Conservation (phyloP, 768 basidiomycete genomes). For the Suillus subluteus region DNA sequence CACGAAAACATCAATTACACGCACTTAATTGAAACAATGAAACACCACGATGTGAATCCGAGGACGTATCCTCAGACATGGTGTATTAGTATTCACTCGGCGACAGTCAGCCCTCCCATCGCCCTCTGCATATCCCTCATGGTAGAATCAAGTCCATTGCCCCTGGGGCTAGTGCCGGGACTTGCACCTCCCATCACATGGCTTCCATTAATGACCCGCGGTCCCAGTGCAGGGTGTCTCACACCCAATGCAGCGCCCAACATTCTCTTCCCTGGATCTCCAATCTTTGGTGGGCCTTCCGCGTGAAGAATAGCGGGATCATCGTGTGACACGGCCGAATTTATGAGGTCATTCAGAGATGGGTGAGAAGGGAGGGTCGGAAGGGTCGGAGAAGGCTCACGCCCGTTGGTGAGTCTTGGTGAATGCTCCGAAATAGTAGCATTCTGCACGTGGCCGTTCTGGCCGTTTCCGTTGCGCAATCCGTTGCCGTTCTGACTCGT, state of each 20-base stretch:
- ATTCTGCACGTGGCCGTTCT: slow-evolving; percentile 42
- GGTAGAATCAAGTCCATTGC: slow-evolving; percentile 52
- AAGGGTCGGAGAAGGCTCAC: slow-evolving; percentile 82
- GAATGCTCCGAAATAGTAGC: slow-evolving; percentile 56
- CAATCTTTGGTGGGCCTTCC: slow-evolving; percentile 73
- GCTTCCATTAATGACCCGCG: slow-evolving; percentile 53
- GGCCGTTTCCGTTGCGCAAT: slow-evolving; percentile 34
- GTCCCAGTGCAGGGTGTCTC: slow-evolving; percentile 74
- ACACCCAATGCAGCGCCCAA: slow-evolving; percentile 84
- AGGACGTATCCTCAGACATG: slow-evolving; percentile 5
- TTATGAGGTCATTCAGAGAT: slow-evolving; percentile 84
- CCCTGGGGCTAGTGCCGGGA: slow-evolving; percentile 27
- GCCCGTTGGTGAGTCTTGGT: slow-evolving; percentile 42
- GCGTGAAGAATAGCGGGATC: slow-evolving; percentile 70
- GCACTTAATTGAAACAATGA: slow-evolving; percentile 12
- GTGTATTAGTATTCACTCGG: slow-evolving; percentile 52
- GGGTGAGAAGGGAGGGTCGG: slow-evolving; percentile 82
- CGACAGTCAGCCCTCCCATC: slow-evolving; percentile 74
- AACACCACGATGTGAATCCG: slow-evolving; percentile 1
- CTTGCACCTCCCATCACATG: slow-evolving; percentile 37
- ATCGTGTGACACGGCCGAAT: slow-evolving; percentile 58
- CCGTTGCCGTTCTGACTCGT: slow-evolving; percentile 38
- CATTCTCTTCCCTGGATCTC: slow-evolving; percentile 90
- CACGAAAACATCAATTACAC: slow-evolving; percentile 24
- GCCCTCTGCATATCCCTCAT: slow-evolving; percentile 75